Evolutionary conservation across 768 basidiomycete genomes (phyloP).

Genomic region (Phylloporus sp.): DNA sequence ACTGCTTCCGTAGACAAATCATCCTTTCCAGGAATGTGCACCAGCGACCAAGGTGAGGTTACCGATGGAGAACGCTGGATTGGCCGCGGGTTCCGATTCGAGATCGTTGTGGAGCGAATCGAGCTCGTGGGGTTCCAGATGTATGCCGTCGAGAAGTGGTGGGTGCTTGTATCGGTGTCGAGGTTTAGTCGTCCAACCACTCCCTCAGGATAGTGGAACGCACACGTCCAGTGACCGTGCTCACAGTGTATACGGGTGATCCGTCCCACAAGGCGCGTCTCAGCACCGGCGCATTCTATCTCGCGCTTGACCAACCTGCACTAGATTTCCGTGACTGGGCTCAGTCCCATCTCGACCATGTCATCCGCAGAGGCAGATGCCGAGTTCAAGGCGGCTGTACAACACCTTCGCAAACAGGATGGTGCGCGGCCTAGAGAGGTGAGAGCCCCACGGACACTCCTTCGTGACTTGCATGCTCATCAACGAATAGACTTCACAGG

Average conservation of each 20-base stretch:
- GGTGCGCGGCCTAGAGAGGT: constrained; percentile 73
- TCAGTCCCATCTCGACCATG: constrained; percentile 43
- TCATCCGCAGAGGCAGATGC: constrained; percentile 40
- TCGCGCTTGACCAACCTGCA: constrained; percentile 13
- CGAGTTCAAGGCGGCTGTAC: constrained; percentile 60
- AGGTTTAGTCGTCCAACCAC: background rate
- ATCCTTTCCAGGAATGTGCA: constrained; percentile 3
- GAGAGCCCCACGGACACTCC: constrained; percentile 6
- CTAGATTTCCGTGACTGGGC: constrained; percentile 57
- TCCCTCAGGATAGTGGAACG: constrained; percentile 60
- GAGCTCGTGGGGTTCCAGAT: constrained; percentile 63
- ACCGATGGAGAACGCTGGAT: constrained; percentile 39
- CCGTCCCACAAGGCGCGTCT: constrained; percentile 53
- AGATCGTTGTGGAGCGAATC: constrained; percentile 43
- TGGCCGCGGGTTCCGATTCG: constrained; percentile 42
- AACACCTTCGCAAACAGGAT: constrained; percentile 54
- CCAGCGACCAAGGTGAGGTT: constrained; percentile 10
- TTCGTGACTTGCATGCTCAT: constrained; percentile 4
- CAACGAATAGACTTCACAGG: constrained; percentile 49
- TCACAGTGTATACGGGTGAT: constrained; percentile 77
- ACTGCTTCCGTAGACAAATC: constrained; percentile 18
- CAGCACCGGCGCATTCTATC: background rate
- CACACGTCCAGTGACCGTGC: constrained; percentile 50
- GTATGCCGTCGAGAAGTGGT: constrained; percentile 87
- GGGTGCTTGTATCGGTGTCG: constrained; percentile 11